phyloP scores from a whole-genome alignment of 129 eudicot genomes.

The Flaveria brownii region DNA sequence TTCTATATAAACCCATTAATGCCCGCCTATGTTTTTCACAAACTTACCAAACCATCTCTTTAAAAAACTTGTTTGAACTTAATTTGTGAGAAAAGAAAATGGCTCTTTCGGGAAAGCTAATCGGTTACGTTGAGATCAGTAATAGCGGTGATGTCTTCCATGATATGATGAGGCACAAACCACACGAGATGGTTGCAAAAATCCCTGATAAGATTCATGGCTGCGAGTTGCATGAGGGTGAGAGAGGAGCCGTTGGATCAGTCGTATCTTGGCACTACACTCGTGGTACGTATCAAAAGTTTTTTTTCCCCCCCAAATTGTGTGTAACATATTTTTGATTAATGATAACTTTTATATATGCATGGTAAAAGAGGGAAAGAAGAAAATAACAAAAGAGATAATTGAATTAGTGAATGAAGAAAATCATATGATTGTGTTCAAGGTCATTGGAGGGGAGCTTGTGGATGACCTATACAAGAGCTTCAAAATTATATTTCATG shows the following conservation, averaged over 20 bases:
- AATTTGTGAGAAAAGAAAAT: not conserved
- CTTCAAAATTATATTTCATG: conserved; percentile 13
- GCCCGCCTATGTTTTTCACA: not conserved
- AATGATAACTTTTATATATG: not conserved
- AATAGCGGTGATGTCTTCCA: conserved; percentile 37
- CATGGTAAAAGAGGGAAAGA: conserved; percentile 24
- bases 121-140: conserved; percentile 26
- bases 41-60: conserved; percentile 8
- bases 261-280: conserved; percentile 27
- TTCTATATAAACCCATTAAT: conserved; percentile 4
- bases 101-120: conserved; percentile 18
- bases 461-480: conserved; percentile 39
- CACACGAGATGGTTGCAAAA: conserved; percentile 20
- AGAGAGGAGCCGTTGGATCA: conserved; percentile 36
- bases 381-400: conserved; percentile 31
- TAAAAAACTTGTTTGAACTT: not conserved
- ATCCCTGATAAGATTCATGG: conserved; percentile 33
- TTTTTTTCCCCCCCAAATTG: not conserved
- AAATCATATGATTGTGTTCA: conserved; percentile 32
- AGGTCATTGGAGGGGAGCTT: conserved; percentile 57
- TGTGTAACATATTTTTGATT: not conserved
- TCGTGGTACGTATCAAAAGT: conserved; percentile 8
- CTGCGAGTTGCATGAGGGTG: conserved; percentile 37
- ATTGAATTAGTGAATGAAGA: conserved; percentile 34
- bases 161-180: conserved; percentile 37